Evolutionary conservation across 1,284 basidiomycete genomes (phyloP).

Genomic region (Phellopilus nigrolimitatus): DNA sequence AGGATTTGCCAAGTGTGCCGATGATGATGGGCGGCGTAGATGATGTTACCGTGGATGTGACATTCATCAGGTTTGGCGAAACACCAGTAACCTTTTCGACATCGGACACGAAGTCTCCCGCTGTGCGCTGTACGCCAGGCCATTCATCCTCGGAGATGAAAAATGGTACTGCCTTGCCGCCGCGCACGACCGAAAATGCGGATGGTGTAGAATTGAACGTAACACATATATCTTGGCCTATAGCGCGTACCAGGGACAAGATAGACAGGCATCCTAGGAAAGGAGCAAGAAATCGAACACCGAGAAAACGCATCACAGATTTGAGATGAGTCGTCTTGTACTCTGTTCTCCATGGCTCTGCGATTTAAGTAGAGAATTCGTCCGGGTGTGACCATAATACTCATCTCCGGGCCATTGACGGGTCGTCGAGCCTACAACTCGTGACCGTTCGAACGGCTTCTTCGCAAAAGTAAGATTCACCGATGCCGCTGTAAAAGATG

Average conservation of each 20-base stretch:
- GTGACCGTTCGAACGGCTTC: no score
- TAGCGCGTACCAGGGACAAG: slow-evolving; percentile 25
- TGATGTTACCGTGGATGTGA: slow-evolving; percentile 31
- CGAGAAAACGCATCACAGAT: neutral
- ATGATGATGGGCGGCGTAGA: slow-evolving; percentile 48
- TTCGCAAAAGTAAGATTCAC: no score
- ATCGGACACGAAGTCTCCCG: slow-evolving; percentile 55
- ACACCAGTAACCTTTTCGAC: slow-evolving; percentile 55
- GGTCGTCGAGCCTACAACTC: no score
- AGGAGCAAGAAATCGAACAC: neutral
- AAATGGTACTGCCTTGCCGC: slow-evolving; percentile 43
- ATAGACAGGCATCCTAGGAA: slow-evolving; percentile 18
- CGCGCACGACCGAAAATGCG: slow-evolving; percentile 40
- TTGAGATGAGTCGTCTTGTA: neutral
- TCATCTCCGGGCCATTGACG: no score
- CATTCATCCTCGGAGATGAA: slow-evolving; percentile 53
- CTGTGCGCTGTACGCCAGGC: slow-evolving; percentile 61
- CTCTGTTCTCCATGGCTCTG: no score
- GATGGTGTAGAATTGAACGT: slow-evolving; percentile 29
- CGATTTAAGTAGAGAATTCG: no score
- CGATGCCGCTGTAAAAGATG: no score
- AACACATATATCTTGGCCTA: slow-evolving; percentile 33
- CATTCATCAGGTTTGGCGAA: slow-evolving; percentile 44
- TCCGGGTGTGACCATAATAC: no score
- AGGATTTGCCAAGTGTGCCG: slow-evolving; percentile 61